These are phyloP conservation scores for Marchantia paleacea DNA, from an alignment of 225 moss, liverwort and hornwort species.

Conservation along the genomic window DNA sequence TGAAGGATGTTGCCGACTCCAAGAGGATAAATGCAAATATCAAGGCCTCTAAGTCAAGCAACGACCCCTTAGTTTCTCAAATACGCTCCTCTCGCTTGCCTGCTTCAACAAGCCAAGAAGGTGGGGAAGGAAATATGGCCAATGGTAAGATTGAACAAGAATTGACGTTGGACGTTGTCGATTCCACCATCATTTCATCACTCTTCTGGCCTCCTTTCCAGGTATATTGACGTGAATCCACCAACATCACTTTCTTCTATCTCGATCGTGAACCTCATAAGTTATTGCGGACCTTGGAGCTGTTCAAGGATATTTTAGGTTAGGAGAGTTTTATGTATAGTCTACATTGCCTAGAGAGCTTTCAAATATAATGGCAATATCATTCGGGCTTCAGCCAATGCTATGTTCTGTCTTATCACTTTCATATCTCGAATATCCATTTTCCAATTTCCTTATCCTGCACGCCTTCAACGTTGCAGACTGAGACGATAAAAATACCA, in stretches of 20 bases:
- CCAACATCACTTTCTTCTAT: neutral
- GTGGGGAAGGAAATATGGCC: neutral
- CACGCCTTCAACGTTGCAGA: constrained; percentile 39
- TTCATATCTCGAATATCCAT: neutral
- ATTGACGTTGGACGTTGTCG: constrained; percentile 74
- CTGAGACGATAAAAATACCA: constrained; percentile 84
- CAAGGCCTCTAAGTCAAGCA: constrained; percentile 60
- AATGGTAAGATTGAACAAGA: constrained; percentile 42
- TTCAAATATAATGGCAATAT: too few relatives aligned
- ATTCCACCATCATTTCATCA: constrained; percentile 92
- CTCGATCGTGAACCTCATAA: neutral
- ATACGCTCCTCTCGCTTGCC: constrained; percentile 15
- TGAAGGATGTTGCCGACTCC: constrained; percentile 96
- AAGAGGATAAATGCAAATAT: constrained; percentile 95
- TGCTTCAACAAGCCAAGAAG: constrained; percentile 8
- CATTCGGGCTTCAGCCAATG: too few relatives aligned
- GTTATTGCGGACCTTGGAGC: neutral
- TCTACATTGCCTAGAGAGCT: neutral
- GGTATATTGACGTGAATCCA: constrained; percentile 33
- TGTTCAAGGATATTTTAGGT: too few relatives aligned
- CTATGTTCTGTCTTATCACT: neutral
- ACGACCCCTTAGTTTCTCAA: constrained; percentile 30
- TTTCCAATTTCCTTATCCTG: neutral
- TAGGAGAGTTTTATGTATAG: neutral
- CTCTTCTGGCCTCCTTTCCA: constrained; percentile 99